phyloP scores from a whole-genome alignment of 371 early-diverging fungal genomes.

The Batkoa obscura region DNA sequence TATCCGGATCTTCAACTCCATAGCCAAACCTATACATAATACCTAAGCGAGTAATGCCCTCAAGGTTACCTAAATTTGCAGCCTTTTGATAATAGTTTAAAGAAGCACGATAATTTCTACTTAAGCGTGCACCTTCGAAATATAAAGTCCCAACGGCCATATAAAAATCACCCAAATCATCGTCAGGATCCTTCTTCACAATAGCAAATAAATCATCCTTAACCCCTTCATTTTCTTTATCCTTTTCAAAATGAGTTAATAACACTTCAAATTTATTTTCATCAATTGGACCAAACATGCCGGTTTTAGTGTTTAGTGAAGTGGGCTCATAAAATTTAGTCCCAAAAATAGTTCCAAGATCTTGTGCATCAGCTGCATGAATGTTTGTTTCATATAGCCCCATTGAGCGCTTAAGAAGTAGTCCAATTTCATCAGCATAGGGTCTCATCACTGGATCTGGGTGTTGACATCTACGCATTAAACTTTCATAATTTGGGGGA shows the following conservation, averaged over 20 bases:
- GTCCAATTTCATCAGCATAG: not conserved
- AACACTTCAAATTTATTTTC: constrained; percentile 20
- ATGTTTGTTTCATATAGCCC: constrained; percentile 9
- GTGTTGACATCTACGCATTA: not conserved
- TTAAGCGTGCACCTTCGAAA: constrained; percentile 3
- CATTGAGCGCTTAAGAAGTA: not conserved
- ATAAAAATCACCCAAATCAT: constrained; percentile 1
- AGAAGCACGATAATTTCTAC: constrained; percentile 7
- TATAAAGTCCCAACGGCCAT: not conserved
- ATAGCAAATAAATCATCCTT: not conserved
- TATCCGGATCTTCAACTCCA: constrained; percentile 21
- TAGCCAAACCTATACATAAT: constrained; percentile 25
- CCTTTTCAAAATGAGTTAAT: constrained; percentile 23
- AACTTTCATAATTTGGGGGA: not conserved
- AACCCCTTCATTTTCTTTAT: not conserved
- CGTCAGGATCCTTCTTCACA: not conserved
- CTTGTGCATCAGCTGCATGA: not conserved
- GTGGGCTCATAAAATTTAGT: constrained; percentile 2
- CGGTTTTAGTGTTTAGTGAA: not conserved
- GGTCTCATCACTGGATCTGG: not conserved
- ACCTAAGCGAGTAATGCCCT: constrained; percentile 24
- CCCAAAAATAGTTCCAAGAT: constrained; percentile 3
- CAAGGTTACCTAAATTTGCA: constrained; percentile 15
- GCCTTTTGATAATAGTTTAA: constrained; percentile 21
- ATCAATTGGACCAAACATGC: constrained; percentile 16